Conservation (phyloP, 139 green algal genomes). For the Chlorella sp. region DNA sequence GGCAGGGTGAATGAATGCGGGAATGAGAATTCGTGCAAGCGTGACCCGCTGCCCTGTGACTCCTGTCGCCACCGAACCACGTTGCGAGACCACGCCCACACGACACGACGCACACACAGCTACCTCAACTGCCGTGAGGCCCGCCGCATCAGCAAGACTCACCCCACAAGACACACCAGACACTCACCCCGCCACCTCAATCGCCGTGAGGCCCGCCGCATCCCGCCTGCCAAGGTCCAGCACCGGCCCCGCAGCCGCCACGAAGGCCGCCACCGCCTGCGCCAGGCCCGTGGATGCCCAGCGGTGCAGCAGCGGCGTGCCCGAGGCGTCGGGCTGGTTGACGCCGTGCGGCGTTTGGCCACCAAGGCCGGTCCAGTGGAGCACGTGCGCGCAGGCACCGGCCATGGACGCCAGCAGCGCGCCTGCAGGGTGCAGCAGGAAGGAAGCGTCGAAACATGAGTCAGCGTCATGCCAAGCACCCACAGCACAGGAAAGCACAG, state of each 20-base stretch:
- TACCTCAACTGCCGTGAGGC: neutral
- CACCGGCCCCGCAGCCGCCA: neutral
- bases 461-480: no score
- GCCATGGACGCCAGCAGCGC: neutral
- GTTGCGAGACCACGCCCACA: no score
- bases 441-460: no score
- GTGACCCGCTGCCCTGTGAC: no score
- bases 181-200: neutral
- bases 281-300: neutral
- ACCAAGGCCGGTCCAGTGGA: neutral
- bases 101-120: no score
- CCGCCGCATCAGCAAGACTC: neutral
- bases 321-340: neutral
- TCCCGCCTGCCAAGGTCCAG: neutral
- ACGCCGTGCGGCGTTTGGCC: neutral
- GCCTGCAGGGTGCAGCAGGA: no score
- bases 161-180: no score
- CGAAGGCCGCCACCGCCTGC: neutral
- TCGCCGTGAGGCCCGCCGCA: neutral
- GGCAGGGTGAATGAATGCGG: no score
- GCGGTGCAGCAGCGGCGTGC: neutral
- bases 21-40: no score
- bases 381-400: neutral
- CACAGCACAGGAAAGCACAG: no score
- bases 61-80: no score